A percentile compares a stretch with the other conserved stretches of the same genome.
Conservation (phyloP, 768 basidiomycete genomes). For the Nidularia sp. region DNA sequence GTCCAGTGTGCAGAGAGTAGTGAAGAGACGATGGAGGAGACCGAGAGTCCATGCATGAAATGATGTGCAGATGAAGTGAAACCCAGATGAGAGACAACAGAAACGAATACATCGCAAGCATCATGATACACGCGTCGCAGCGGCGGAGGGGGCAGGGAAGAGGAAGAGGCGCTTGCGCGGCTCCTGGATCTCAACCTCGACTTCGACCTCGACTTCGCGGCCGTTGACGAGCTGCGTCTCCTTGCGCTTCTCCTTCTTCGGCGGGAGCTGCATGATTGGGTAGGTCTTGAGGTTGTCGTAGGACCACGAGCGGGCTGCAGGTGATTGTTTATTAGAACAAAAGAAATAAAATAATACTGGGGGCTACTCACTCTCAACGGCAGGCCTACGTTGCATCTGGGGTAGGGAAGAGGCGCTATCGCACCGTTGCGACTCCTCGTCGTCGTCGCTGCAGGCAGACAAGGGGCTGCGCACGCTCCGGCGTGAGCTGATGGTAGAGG, state of each 20-base stretch:
- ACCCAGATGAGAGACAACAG: too few species aligned
- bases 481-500: constrained; percentile 15
- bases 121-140: too few species aligned
- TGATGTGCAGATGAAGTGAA: too few species aligned
- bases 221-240: constrained; percentile 50
- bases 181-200: constrained; percentile 54
- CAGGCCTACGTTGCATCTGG: background rate
- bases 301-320: constrained; percentile 66
- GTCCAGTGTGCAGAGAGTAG: too few species aligned
- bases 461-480: constrained; percentile 27
- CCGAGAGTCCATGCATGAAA: too few species aligned
- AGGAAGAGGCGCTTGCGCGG: constrained; percentile 65
- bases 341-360: background rate
- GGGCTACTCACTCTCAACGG: background rate
- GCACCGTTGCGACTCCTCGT: constrained; percentile 15
- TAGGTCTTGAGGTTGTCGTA: constrained; percentile 73
- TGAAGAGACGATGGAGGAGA: too few species aligned
- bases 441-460: constrained; percentile 19
- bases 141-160: constrained; percentile 40
- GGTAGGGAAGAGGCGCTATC: background rate
- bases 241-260: constrained; percentile 51
- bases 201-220: constrained; percentile 40
- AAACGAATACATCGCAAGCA: too few species aligned
- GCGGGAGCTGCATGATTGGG: constrained; percentile 54
- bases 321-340: background rate